Conservation (phyloP, 1,284 basidiomycete genomes). For the Blastosporella zonata region DNA sequence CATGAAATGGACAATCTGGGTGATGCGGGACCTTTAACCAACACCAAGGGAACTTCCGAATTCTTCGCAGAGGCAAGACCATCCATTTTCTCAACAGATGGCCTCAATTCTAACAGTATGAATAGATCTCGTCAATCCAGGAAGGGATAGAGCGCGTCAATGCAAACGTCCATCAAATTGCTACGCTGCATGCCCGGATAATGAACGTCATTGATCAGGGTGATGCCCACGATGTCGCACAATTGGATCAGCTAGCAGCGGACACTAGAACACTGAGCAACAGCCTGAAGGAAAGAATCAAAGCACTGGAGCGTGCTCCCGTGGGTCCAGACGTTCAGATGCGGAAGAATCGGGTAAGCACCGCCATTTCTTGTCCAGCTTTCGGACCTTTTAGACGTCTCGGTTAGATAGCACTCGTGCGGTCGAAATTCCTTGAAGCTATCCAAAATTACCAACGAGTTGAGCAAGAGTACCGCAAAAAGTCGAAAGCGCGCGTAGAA, state of each 20-base stretch:
- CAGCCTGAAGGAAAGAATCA: conserved; percentile 63
- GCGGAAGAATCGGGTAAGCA: conserved; percentile 65
- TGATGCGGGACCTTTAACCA: conserved; percentile 13
- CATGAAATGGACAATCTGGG: conserved; percentile 28
- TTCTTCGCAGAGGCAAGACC: conserved; percentile 31
- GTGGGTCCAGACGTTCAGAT: conserved; percentile 52
- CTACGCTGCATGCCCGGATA: conserved; percentile 56
- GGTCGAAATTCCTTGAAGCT: conserved; percentile 63
- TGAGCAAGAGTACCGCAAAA: conserved; percentile 81
- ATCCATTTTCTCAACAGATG: not conserved
- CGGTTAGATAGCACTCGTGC: conserved; percentile 49
- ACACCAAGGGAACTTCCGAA: conserved; percentile 19
- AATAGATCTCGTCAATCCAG: conserved; percentile 54
- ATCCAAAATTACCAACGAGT: conserved; percentile 79
- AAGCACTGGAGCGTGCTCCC: conserved; percentile 45
- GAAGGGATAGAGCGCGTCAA: conserved; percentile 54
- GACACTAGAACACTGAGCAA: conserved; percentile 65
- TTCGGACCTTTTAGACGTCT: not conserved
- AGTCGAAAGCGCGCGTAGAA: conserved; percentile 82
- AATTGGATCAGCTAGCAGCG: conserved; percentile 54
- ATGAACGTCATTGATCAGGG: conserved; percentile 58
- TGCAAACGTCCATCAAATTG: conserved; percentile 54
- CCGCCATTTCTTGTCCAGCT: conserved; percentile 20
- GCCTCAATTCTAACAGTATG: not conserved
- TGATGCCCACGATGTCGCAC: conserved; percentile 40